Evolutionary conservation across 768 basidiomycete species (phyloP), one percentile per base, ranked within the genome.

Genomic region (Pulveroboletus sp.): DNA sequence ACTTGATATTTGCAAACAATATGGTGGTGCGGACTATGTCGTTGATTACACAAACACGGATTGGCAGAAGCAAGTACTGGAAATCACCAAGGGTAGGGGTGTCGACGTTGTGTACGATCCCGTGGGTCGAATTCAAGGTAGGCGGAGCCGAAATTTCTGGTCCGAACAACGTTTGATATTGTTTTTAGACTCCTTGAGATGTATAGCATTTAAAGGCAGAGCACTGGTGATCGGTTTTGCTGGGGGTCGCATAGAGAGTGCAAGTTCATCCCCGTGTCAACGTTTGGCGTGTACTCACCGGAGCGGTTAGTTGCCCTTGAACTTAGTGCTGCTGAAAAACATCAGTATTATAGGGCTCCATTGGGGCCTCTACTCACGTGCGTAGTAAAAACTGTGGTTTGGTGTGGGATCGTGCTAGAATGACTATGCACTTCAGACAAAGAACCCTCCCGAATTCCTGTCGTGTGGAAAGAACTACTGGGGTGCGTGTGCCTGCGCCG

Each of bases 191-290:
- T 86, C 79, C 40, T 63, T 97, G 49, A 98, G 94, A 64, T 95
- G 93, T 64, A 89, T 93, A 49, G 89, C 87, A 1, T 97, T 94
- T 85, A 93, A 94, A 65, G 93, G 94, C 1, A 80, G 95, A 13
- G 85, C 88, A 1, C 60, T 99, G 11, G 88, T 98, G n/a, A 85
- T 99, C 44, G 96, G 95, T 6, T 98, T 59, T 46, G 60, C 50
- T 8, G 56, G 57, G 0, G 69, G 69, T 2, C 19, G 2, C 14
- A 58, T 62, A 49, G 60, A 65, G 22, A 68, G 51, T 11, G 57
- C 61, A 50, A 35, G 11, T 11, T 12, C 1, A 29, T 49, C 8
- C 31, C 2, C 4, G 1, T 48, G 19, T 3, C 34, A 24, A 42
- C 5, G 17, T 17, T 22, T 31, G 29, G 19, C 24, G 12, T 8